Evolutionary conservation across 2,329 filamentous ascomycete genomes (phyloP), one percentile per base, ranked within the genome.

Genomic region (Fusarium mexicanum): DNA sequence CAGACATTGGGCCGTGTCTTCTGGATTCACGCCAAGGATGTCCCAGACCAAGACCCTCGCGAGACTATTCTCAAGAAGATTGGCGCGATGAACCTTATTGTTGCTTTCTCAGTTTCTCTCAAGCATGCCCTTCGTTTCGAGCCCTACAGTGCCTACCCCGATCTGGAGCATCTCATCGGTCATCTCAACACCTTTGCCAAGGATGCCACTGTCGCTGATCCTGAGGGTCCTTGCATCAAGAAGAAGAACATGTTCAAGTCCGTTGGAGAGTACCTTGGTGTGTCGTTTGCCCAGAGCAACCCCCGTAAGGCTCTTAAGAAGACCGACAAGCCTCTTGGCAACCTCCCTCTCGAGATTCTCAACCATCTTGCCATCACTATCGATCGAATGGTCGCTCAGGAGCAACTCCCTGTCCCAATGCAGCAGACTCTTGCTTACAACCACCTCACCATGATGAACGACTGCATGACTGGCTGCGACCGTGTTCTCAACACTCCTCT

Each of bases 81-180:
- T 85, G 91, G 91, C 22, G 91, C 91, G 12, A 89, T 96, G 81
- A 96, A 96, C 80, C 86, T 96, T 12, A 87, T 96, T 72, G 88
- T 94, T 35, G 92, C 93, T 6, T 96, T 93, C 77, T 88, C 93
- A n/a, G 86, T 93, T 24, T 84, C 94, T 4, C 86, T 97, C 67
- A 96, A 96, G 84, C 94, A 96, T 83, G 92, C 91, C 77, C 88
- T 97, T 38, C 93, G 94, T 38, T 96, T 96, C 80, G 94, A 97
- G 80, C 94, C 94, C 3, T 94, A 93, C 77, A 90, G 91, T 40
- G 89, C 92, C 61, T 96, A 96, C 80, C 88, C 91, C 3, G 94
- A 96, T 78, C 86, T 97, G 10, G 84, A 89, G 43, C 89, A 91
- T 26, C 86, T 95, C 20, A 88, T 95, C 37, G 87, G 88, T 22